Evolutionary conservation across 2,329 filamentous ascomycete species (phyloP).

Genomic region (Neurospora sp.): DNA sequence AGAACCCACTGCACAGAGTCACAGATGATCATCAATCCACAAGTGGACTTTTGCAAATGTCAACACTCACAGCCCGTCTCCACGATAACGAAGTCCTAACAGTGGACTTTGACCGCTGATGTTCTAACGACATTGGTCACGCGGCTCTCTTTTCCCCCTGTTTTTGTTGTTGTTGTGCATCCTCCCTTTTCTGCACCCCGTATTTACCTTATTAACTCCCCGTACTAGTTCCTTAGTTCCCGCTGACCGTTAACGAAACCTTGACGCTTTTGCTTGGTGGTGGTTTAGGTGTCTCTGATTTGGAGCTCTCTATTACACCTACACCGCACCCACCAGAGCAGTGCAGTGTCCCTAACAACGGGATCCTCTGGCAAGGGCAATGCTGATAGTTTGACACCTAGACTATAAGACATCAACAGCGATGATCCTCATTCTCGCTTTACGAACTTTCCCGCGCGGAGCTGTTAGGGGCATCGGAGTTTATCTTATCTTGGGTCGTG

Average conservation of each 20-base stretch:
- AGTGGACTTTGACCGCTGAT: background rate
- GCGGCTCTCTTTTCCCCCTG: background rate
- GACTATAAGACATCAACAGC: background rate
- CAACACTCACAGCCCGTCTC: background rate
- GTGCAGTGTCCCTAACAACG: background rate
- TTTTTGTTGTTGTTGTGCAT: background rate
- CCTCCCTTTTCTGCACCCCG: background rate
- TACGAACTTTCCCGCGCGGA: background rate
- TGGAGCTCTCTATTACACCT: background rate
- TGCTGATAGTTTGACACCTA: background rate
- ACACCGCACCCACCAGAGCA: background rate
- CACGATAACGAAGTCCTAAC: background rate
- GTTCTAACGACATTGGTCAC: background rate
- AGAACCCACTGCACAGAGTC: background rate
- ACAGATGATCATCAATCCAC: background rate
- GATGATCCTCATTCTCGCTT: background rate
- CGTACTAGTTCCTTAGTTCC: background rate
- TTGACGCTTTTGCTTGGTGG: background rate
- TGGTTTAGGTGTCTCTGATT: background rate
- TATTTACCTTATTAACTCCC: background rate
- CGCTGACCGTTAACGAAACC: background rate
- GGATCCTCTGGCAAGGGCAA: background rate
- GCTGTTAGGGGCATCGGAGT: background rate
- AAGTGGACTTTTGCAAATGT: background rate
- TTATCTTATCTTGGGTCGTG: background rate